Percentiles rank a stretch among this genome's conserved stretches.
These are phyloP conservation scores for Takashimella koratensis DNA, from an alignment of 1,284 basidiomycete species.

Conservation along the genomic window DNA sequence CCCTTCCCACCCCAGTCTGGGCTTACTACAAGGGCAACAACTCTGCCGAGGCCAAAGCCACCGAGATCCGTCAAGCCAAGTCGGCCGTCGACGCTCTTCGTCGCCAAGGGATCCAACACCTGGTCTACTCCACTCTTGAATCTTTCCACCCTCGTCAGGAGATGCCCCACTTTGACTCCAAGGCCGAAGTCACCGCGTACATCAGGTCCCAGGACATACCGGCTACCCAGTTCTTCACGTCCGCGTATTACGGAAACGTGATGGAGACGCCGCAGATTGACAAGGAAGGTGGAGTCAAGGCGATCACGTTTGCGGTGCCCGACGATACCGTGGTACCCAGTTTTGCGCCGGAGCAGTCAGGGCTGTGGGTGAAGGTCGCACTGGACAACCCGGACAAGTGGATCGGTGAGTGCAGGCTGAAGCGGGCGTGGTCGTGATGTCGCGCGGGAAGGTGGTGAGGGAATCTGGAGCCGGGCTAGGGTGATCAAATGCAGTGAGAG, in stretches of 20 bases:
- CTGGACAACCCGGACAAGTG: constrained; percentile 29
- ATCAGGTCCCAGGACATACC: constrained; percentile 20
- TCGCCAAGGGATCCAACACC: constrained; percentile 26
- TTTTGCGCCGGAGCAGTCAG: constrained; percentile 31
- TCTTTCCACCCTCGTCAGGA: constrained; percentile 11
- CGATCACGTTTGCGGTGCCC: constrained; percentile 19
- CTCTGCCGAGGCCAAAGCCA: constrained; percentile 3
- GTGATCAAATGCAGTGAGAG: too few species aligned
- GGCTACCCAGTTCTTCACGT: constrained; percentile 18
- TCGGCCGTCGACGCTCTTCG: constrained; percentile 22
- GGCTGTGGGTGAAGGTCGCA: constrained; percentile 29
- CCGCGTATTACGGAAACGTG: constrained; percentile 13
- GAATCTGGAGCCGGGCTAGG: too few species aligned
- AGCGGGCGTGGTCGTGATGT: neutral
- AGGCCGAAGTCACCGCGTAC: constrained; percentile 23
- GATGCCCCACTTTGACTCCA: neutral
- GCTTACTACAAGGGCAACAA: constrained; percentile 5
- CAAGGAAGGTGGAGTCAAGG: constrained; percentile 9
- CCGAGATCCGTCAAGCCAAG: constrained; percentile 16
- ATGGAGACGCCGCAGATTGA: neutral
- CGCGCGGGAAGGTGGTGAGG: neutral
- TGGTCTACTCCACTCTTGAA: constrained; percentile 35
- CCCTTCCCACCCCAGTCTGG: constrained; percentile 4
- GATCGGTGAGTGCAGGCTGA: constrained; percentile 26
- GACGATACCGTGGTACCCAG: constrained; percentile 25